Evolutionary conservation across 257 asterid species (phyloP).

Genomic region (Cordia subcordata): DNA sequence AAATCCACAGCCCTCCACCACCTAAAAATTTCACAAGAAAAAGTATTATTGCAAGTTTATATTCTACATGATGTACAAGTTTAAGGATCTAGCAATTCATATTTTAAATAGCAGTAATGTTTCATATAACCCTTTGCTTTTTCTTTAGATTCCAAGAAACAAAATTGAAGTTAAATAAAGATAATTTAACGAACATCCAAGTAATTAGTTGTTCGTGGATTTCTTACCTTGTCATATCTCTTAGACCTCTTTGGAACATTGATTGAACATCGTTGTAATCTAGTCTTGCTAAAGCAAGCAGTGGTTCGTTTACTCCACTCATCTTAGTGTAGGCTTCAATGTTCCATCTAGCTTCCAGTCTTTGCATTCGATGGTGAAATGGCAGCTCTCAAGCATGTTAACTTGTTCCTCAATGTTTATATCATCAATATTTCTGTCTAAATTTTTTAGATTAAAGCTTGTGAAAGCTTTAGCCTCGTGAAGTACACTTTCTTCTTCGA

Average conservation of each 20-base stretch:
- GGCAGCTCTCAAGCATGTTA: constrained; percentile 17
- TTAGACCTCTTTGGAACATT: constrained; percentile 18
- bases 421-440: constrained; percentile 3
- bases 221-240: constrained; percentile 25
- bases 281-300: constrained; percentile 7
- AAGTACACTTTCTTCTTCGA: constrained; percentile 1
- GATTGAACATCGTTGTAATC: constrained; percentile 26
- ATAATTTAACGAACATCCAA: too few species aligned
- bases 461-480: constrained; percentile 21
- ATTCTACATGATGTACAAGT: too few species aligned
- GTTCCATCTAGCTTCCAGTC: constrained; percentile 16
- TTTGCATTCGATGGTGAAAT: constrained; percentile 4
- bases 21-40: constrained; percentile 1
- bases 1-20: constrained; percentile 25
- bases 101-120: too few species aligned
- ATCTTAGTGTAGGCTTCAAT: constrained; percentile 9
- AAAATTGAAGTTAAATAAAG: too few species aligned
- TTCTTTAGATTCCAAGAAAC: too few species aligned
- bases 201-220: too few species aligned
- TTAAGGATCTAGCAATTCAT: too few species aligned
- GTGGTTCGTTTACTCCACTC: not conserved
- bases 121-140: too few species aligned
- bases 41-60: not conserved
- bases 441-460: constrained; percentile 8
- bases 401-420: constrained; percentile 4